These are phyloP conservation scores for Sporothrix phasma DNA, from an alignment of 2,329 filamentous ascomycete genomes.

Conservation along the genomic window DNA sequence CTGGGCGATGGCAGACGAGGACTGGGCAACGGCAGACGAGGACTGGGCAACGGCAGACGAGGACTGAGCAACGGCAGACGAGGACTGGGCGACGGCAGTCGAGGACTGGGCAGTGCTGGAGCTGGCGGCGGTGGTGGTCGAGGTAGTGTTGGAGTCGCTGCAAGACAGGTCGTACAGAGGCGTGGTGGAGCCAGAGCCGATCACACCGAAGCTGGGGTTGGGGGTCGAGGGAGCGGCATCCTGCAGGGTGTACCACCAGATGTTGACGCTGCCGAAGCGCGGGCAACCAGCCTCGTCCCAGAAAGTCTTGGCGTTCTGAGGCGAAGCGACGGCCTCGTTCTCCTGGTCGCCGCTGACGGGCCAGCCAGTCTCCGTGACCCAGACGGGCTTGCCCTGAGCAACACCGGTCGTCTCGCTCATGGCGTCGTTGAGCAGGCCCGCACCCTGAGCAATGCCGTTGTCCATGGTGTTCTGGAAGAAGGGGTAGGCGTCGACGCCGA, in stretches of 20 bases:
- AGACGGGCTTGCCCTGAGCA: slow-evolving; percentile 59
- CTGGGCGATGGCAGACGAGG: background rate
- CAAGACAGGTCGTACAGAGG: slow-evolving; percentile 57
- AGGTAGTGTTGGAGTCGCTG: slow-evolving; percentile 24
- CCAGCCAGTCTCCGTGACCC: slow-evolving; percentile 86
- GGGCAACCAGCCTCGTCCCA: slow-evolving; percentile 72
- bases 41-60: background rate
- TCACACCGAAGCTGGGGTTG: slow-evolving; percentile 61
- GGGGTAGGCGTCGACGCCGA: slow-evolving; percentile 77
- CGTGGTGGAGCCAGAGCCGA: slow-evolving; percentile 42
- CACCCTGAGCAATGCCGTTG: slow-evolving; percentile 56
- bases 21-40: background rate
- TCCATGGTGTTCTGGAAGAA: slow-evolving; percentile 65
- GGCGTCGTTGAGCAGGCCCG: slow-evolving; percentile 58
- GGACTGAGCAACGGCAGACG: background rate
- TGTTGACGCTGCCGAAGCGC: slow-evolving; percentile 52
- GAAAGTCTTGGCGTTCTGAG: slow-evolving; percentile 64
- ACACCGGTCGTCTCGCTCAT: slow-evolving; percentile 48
- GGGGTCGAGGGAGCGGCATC: slow-evolving; percentile 51
- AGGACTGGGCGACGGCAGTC: background rate
- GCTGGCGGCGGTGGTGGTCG: background rate
- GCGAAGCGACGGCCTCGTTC: slow-evolving; percentile 52
- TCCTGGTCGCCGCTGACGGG: slow-evolving; percentile 59
- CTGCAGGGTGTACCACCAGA: slow-evolving; percentile 71
- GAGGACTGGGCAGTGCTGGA: background rate